Evolutionary conservation across 2,329 filamentous ascomycete species (phyloP).

Genomic region (Exophiala aquamarina): DNA sequence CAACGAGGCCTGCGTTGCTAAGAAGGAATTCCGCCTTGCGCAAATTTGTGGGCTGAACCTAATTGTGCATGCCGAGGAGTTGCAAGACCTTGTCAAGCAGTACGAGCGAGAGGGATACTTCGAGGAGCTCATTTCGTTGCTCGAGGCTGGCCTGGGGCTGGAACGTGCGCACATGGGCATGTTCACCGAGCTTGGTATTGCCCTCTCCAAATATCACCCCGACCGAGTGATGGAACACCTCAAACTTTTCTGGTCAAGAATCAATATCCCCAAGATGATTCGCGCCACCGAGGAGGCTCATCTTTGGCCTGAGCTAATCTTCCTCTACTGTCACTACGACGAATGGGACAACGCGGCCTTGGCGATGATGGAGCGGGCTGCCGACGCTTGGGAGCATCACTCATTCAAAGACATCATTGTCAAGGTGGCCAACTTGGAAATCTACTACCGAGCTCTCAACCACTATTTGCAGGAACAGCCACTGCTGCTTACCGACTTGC

Average conservation of each 20-base stretch:
- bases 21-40: conserved; percentile 98
- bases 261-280: conserved; percentile 98
- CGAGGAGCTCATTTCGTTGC: conserved; percentile 89
- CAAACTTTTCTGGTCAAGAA: conserved; percentile 95
- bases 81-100: conserved; percentile 88
- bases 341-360: conserved; percentile 97
- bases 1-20: conserved; percentile 90
- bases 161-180: conserved; percentile 95
- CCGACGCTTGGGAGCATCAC: conserved; percentile 98
- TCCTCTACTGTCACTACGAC: conserved; percentile 97
- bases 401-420: conserved; percentile 98
- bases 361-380: conserved; percentile 95
- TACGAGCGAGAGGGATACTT: conserved; percentile 98
- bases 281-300: conserved; percentile 89
- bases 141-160: conserved; percentile 91
- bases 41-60: conserved; percentile 99
- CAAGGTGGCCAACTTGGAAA: conserved; percentile 97
- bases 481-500: conserved; percentile 88
- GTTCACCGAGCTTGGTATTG: conserved; percentile 91
- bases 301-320: conserved; percentile 95
- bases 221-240: conserved; percentile 98
- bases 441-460: conserved; percentile 95
- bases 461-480: conserved; percentile 98
- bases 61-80: conserved; percentile 94
- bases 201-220: conserved; percentile 89